Evolutionary conservation across 2,329 filamentous ascomycete species (phyloP), one percentile per base, ranked within the genome.

Genomic region (Xylariales sp.): DNA sequence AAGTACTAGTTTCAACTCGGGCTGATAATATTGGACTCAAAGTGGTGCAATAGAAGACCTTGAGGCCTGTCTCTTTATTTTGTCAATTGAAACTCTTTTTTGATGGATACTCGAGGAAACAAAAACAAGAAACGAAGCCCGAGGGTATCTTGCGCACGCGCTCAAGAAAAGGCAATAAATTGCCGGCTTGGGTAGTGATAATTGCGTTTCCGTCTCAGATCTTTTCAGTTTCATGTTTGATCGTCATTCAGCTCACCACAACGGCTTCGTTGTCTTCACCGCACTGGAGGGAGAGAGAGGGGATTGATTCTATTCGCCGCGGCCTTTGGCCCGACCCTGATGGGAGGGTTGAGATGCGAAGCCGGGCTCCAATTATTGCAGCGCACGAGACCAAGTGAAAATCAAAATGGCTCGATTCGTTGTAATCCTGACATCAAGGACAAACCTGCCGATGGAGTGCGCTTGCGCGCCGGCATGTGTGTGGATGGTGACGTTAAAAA

Each of bases 131-230:
- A n/a, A n/a, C n/a, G n/a, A n/a, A n/a, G n/a, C n/a, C n/a, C n/a
- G n/a, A n/a, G n/a, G n/a, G n/a, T n/a, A n/a, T n/a, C n/a, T n/a
- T n/a, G n/a, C n/a, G n/a, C n/a, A n/a, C n/a, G n/a, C n/a, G n/a
- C n/a, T n/a, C n/a, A n/a, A n/a, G n/a, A n/a, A n/a, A n/a, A n/a
- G n/a, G n/a, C n/a, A n/a, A n/a, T n/a, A n/a, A n/a, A n/a, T n/a
- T n/a, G n/a, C n/a, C n/a, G n/a, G n/a, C n/a, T n/a, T n/a, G n/a
- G n/a, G n/a, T n/a, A n/a, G n/a, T n/a, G n/a, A n/a, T n/a, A n/a
- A n/a, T n/a, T n/a, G n/a, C n/a, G n/a, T n/a, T n/a, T n/a, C 33
- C 33, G 37, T 43, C 41, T 43, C 41, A 43, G 41, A 40, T 43
- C 41, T 43, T 43, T 43, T 43, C 41, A 43, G 41, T 43, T 40